Conservation (phyloP, 352 stramenopile genomes). For the Phytophthora cryptogea region DNA sequence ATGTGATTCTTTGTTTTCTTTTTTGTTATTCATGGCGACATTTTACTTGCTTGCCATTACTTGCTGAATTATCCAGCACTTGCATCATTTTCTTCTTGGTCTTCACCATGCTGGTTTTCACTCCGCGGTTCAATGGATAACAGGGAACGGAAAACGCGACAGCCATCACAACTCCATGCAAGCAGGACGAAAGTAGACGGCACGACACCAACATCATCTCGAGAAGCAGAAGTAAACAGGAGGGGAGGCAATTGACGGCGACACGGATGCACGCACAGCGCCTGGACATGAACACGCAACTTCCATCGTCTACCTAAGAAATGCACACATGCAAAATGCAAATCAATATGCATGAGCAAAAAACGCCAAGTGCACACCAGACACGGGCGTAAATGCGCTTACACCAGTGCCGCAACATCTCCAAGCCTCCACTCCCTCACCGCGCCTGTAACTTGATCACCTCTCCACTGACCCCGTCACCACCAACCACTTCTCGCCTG, state of each 20-base stretch:
- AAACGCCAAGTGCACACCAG: slow-evolving; percentile 28
- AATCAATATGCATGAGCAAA: slow-evolving; percentile 36
- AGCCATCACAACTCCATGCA: slow-evolving; percentile 28
- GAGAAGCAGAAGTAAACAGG: slow-evolving; percentile 12
- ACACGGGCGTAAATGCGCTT: slow-evolving; percentile 17
- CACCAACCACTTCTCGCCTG: slow-evolving; percentile 13
- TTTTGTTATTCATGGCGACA: slow-evolving; percentile 21
- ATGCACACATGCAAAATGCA: slow-evolving; percentile 37
- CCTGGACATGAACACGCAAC: slow-evolving; percentile 37
- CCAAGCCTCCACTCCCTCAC: background rate
- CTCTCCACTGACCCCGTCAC: slow-evolving; percentile 3
- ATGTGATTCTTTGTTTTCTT: slow-evolving; percentile 30
- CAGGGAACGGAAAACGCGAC: slow-evolving; percentile 22
- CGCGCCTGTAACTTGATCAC: slow-evolving; percentile 10
- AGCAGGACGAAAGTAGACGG: slow-evolving; percentile 21
- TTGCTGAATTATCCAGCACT: slow-evolving; percentile 25
- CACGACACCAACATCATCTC: slow-evolving; percentile 29
- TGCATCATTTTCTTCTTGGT: slow-evolving; percentile 16
- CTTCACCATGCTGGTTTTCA: slow-evolving; percentile 17
- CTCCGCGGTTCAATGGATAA: slow-evolving; percentile 6
- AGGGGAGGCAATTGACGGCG: slow-evolving; percentile 11
- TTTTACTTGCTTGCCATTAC: slow-evolving; percentile 33
- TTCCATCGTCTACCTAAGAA: slow-evolving; percentile 38
- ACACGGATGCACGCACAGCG: slow-evolving; percentile 21
- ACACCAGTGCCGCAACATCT: slow-evolving; percentile 12